Conservation (phyloP, 2,329 filamentous ascomycete species). For the Aaosphaeria pasadenensis region DNA sequence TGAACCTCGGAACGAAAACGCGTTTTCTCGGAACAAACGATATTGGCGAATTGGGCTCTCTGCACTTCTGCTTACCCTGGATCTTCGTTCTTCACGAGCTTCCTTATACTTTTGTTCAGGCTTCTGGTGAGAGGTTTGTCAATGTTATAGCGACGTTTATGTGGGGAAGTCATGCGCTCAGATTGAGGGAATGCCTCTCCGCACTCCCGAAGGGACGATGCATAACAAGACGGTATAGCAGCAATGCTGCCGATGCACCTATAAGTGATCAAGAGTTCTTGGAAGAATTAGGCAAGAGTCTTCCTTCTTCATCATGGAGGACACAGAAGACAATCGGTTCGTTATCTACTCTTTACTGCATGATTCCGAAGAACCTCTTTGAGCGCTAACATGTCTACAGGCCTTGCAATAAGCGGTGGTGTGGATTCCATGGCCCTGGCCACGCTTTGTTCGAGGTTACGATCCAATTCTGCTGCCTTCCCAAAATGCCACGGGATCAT, state of each 20-base stretch:
- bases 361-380: background rate
- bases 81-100: too few relatives aligned
- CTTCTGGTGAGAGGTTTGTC: background rate
- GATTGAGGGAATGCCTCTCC: slow-evolving; percentile 27
- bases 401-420: slow-evolving; percentile 83
- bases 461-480: slow-evolving; percentile 5
- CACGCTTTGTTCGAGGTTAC: slow-evolving; percentile 57
- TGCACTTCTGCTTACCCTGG: too few relatives aligned
- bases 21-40: too few relatives aligned
- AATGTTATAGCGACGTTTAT: slow-evolving; percentile 18
- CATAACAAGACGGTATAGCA: slow-evolving; percentile 18
- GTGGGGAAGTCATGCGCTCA: slow-evolving; percentile 33
- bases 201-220: slow-evolving; percentile 6
- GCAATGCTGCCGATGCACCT: slow-evolving; percentile 10
- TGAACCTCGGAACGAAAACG: too few relatives aligned
- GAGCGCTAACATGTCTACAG: slow-evolving; percentile 16
- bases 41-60: too few relatives aligned
- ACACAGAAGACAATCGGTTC: slow-evolving; percentile 11
- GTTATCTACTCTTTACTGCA: background rate
- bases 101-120: too few relatives aligned
- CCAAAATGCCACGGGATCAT: slow-evolving; percentile 53
- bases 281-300: slow-evolving; percentile 9
- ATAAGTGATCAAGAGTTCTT: slow-evolving; percentile 26
- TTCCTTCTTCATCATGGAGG: slow-evolving; percentile 1
- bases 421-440: slow-evolving; percentile 98